A percentile compares a stretch with the other conserved stretches of the same genome.
These are phyloP conservation scores for Nitzschia putrida DNA, from an alignment of 108 stramenopile species.

Conservation along the genomic window DNA sequence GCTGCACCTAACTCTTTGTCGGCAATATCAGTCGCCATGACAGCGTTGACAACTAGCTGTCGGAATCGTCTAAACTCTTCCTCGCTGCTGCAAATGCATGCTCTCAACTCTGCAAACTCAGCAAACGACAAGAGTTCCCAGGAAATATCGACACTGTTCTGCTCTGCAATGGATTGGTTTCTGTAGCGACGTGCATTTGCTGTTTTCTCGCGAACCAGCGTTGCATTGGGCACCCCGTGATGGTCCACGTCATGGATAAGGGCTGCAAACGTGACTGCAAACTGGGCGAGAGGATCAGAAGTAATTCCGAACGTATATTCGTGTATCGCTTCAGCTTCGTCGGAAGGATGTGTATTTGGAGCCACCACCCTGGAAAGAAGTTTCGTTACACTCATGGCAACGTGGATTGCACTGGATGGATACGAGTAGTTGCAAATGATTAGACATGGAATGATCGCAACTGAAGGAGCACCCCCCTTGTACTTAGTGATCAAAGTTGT, in stretches of 20 bases:
- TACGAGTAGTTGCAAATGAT: no score
- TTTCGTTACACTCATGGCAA: conserved; percentile 43
- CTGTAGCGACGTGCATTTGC: conserved; percentile 20
- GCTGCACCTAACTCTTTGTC: conserved; percentile 15
- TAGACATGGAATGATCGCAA: no score
- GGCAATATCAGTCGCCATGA: conserved; percentile 32
- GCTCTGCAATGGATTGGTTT: conserved; percentile 38
- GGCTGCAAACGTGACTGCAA: conserved; percentile 44
- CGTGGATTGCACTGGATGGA: conserved; percentile 20
- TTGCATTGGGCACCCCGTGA: conserved; percentile 33
- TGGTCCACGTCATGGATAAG: conserved; percentile 52
- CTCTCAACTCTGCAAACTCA: conserved; percentile 18
- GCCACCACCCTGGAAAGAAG: conserved; percentile 34
- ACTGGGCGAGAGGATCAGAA: conserved; percentile 41
- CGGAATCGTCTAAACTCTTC: conserved; percentile 24
- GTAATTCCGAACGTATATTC: conserved; percentile 39
- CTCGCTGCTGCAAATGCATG: conserved; percentile 9
- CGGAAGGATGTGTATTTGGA: conserved; percentile 9
- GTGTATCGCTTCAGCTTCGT: conserved; percentile 8
- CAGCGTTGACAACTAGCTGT: conserved; percentile 26
- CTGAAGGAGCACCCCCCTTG: no score
- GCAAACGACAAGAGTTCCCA: conserved; percentile 39
- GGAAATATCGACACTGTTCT: conserved; percentile 37
- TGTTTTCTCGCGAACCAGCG: conserved; percentile 26
- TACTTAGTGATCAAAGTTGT: conserved; percentile 16